phyloP scores from a whole-genome alignment of 306 rosid species.

The Vigna mungo region DNA sequence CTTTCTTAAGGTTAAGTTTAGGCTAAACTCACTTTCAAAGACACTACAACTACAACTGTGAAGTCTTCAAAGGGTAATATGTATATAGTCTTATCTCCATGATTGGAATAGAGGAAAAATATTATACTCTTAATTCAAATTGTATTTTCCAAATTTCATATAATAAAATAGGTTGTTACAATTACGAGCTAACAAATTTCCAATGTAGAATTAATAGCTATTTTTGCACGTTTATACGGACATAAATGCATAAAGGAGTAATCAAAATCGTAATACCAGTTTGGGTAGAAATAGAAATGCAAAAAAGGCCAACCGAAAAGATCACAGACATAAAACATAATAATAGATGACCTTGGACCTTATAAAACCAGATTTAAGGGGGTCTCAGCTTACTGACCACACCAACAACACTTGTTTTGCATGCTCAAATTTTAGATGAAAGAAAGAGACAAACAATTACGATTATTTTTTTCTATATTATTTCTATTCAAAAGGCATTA shows the following conservation, averaged over 20 bases:
- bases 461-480: slow-evolving; percentile 25
- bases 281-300: not conserved
- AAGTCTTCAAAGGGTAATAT: slow-evolving; percentile 26
- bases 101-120: slow-evolving; percentile 16
- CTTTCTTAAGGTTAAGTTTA: too few species aligned
- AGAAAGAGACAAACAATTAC: slow-evolving; percentile 14
- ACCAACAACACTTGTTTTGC: slow-evolving; percentile 3
- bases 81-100: slow-evolving; percentile 20
- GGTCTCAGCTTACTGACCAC: slow-evolving; percentile 29
- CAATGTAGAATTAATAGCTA: not conserved
- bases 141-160: slow-evolving; percentile 21
- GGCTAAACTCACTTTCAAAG: too few species aligned
- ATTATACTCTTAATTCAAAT: not conserved
- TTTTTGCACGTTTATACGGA: slow-evolving; percentile 4
- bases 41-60: not conserved
- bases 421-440: slow-evolving; percentile 23
- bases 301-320: slow-evolving; percentile 16
- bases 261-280: not conserved
- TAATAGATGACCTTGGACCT: slow-evolving; percentile 10
- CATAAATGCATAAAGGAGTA: not conserved
- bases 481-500: slow-evolving; percentile 26
- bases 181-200: slow-evolving; percentile 22
- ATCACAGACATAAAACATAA: not conserved
- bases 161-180: slow-evolving; percentile 16
- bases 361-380: slow-evolving; percentile 2